Evolutionary conservation across 1,139 yeast species (phyloP).

Genomic region (Barnettozyma hawaiiensis): DNA sequence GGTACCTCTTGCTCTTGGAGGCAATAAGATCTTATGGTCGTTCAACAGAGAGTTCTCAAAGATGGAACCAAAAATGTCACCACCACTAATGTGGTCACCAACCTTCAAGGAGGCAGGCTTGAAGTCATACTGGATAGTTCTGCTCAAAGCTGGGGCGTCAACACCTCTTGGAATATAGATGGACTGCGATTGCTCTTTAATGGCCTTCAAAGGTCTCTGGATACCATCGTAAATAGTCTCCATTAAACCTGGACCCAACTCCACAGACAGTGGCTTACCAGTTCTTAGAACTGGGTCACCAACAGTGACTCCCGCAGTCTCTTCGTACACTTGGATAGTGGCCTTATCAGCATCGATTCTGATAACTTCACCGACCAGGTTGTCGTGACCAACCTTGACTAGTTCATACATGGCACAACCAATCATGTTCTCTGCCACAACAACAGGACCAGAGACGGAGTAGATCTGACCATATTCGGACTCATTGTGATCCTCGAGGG

Average conservation of each 20-base stretch:
- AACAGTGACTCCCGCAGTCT: constrained; percentile 97
- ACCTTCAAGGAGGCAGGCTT: constrained; percentile 73
- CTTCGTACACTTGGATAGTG: constrained; percentile 97
- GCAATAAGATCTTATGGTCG: constrained; percentile 89
- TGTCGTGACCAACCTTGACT: constrained; percentile 95
- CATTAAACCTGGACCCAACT: constrained; percentile 98
- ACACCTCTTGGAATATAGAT: constrained; percentile 98
- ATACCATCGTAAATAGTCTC: constrained; percentile 99
- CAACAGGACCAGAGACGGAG: constrained; percentile 97
- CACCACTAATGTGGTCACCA: constrained; percentile 98
- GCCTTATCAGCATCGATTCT: constrained; percentile 96
- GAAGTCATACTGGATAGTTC: constrained; percentile 80
- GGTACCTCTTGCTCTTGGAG: constrained; percentile 99
- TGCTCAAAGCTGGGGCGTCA: constrained; percentile 87
- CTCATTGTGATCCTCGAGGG: constrained; percentile 71
- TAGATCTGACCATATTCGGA: constrained; percentile 81
- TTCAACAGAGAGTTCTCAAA: constrained; percentile 88
- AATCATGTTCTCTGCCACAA: constrained; percentile 96
- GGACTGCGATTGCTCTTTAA: constrained; percentile 78
- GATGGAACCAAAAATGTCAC: constrained; percentile 92
- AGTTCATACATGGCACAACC: constrained; percentile 99
- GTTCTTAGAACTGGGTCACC: constrained; percentile 98
- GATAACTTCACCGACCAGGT: constrained; percentile 95
- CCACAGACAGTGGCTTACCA: constrained; percentile 96
- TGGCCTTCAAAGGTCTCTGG: constrained; percentile 95